Conservation (phyloP, 306 rosid genomes). For the Oemleria cerasiformis region DNA sequence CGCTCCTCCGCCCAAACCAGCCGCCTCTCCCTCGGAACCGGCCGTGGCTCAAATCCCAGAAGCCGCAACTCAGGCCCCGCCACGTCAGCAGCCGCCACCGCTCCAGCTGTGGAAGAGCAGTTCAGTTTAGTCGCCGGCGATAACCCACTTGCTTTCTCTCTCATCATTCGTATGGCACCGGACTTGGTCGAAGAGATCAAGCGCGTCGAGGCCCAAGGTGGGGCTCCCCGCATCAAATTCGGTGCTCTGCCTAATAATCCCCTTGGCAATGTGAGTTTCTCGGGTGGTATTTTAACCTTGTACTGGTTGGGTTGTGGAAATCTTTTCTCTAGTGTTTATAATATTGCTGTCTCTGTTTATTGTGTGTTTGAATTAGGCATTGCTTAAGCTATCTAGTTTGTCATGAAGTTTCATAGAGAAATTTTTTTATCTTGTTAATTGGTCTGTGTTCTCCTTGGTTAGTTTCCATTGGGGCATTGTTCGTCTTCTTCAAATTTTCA, state of each 20-base stretch:
- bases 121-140: slow-evolving; percentile 68
- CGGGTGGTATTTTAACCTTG: background rate
- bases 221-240: slow-evolving; percentile 76
- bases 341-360: background rate
- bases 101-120: slow-evolving; percentile 63
- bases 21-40: slow-evolving; percentile 59
- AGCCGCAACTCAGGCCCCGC: slow-evolving; percentile 35
- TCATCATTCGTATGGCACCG: slow-evolving; percentile 80
- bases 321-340: background rate
- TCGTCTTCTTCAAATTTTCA: slow-evolving; percentile 4
- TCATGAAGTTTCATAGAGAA: background rate
- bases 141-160: slow-evolving; percentile 69
- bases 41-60: slow-evolving; percentile 32
- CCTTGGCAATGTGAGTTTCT: slow-evolving; percentile 64
- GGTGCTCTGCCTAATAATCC: slow-evolving; percentile 50
- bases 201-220: slow-evolving; percentile 85
- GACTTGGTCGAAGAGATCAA: slow-evolving; percentile 90
- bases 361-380: background rate
- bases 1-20: slow-evolving; percentile 40
- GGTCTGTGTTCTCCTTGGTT: background rate
- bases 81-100: slow-evolving; percentile 29
- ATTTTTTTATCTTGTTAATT: background rate
- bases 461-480: slow-evolving; percentile 13
- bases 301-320: background rate
- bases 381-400: background rate